Conservation (phyloP, 2,329 filamentous ascomycete genomes). For the Microcera coccophila region DNA sequence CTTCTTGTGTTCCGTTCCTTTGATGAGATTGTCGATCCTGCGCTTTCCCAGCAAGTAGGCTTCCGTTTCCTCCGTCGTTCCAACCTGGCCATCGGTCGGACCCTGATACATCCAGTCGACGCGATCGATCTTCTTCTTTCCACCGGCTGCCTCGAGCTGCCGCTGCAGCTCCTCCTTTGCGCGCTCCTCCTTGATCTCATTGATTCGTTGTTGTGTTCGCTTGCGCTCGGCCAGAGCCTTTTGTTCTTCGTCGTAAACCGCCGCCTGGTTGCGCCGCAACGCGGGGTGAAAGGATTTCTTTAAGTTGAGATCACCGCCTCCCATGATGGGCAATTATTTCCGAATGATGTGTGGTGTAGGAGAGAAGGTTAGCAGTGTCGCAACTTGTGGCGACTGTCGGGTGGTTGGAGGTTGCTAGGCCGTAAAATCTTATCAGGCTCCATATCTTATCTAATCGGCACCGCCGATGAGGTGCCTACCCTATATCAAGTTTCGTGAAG, state of each 20-base stretch:
- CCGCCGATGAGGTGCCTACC: no score
- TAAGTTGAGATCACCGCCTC: conserved; percentile 89
- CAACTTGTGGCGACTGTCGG: conserved; percentile 15
- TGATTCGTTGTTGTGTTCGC: conserved; percentile 82
- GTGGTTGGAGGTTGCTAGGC: conserved; percentile 2
- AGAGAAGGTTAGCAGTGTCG: not conserved
- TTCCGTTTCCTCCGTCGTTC: conserved; percentile 83
- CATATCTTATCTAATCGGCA: not conserved
- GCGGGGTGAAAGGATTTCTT: conserved; percentile 95
- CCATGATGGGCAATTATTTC: conserved; percentile 58
- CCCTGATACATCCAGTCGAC: conserved; percentile 99
- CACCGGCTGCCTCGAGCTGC: conserved; percentile 84
- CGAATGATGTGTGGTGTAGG: conserved; percentile 1
- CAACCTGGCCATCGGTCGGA: conserved; percentile 70
- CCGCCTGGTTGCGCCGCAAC: conserved; percentile 83
- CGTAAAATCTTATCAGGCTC: conserved; percentile 1
- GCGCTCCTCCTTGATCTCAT: conserved; percentile 91
- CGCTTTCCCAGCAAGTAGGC: conserved; percentile 90
- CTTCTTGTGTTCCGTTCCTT: conserved; percentile 75
- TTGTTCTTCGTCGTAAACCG: conserved; percentile 88
- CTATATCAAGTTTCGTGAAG: no score
- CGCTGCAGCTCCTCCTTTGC: conserved; percentile 87
- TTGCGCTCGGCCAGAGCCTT: conserved; percentile 93
- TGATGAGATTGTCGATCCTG: conserved; percentile 76
- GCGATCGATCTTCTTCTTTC: conserved; percentile 71